Percentiles rank a stretch among this genome's conserved stretches.
These are phyloP conservation scores for Peronospora farinosa DNA, from an alignment of 352 stramenopile genomes.

Conservation along the genomic window DNA sequence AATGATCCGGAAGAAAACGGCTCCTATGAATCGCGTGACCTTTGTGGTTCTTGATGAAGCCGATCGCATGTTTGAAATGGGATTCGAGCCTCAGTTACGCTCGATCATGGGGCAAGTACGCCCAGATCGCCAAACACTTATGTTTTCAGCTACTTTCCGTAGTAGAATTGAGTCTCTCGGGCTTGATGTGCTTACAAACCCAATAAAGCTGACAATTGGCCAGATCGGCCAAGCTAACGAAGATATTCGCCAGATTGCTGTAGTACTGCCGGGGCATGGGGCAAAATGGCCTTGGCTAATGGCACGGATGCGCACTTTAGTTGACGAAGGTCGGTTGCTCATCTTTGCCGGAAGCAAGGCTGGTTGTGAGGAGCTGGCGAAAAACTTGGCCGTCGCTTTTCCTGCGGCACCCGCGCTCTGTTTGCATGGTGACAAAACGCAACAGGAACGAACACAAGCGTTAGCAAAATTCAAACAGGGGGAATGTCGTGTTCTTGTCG, in stretches of 20 bases:
- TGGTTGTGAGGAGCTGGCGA: slow-evolving; percentile 78
- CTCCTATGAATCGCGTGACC: slow-evolving; percentile 62
- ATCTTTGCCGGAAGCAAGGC: slow-evolving; percentile 85
- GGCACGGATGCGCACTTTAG: slow-evolving; percentile 45
- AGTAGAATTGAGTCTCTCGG: slow-evolving; percentile 63
- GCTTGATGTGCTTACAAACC: slow-evolving; percentile 71
- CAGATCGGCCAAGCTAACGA: slow-evolving; percentile 83
- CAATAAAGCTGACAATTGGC: slow-evolving; percentile 79
- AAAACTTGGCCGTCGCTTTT: slow-evolving; percentile 43
- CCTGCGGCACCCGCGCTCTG: slow-evolving; percentile 24
- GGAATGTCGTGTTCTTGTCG: slow-evolving; percentile 65
- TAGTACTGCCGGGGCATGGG: slow-evolving; percentile 66
- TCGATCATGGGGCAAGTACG: slow-evolving; percentile 81
- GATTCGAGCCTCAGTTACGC: slow-evolving; percentile 76
- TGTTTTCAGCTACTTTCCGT: slow-evolving; percentile 86
- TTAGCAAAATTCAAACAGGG: slow-evolving; percentile 60
- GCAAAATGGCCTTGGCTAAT: slow-evolving; percentile 87
- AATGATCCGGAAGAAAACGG: slow-evolving; percentile 70
- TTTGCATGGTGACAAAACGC: slow-evolving; percentile 79
- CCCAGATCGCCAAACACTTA: slow-evolving; percentile 78
- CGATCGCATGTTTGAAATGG: slow-evolving; percentile 88
- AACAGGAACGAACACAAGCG: slow-evolving; percentile 66
- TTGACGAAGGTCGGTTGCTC: slow-evolving; percentile 67
- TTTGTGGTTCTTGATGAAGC: slow-evolving; percentile 87
- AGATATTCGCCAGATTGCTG: slow-evolving; percentile 78